Evolutionary conservation across 306 rosid species (phyloP).

Genomic region (Alnus glutinosa): DNA sequence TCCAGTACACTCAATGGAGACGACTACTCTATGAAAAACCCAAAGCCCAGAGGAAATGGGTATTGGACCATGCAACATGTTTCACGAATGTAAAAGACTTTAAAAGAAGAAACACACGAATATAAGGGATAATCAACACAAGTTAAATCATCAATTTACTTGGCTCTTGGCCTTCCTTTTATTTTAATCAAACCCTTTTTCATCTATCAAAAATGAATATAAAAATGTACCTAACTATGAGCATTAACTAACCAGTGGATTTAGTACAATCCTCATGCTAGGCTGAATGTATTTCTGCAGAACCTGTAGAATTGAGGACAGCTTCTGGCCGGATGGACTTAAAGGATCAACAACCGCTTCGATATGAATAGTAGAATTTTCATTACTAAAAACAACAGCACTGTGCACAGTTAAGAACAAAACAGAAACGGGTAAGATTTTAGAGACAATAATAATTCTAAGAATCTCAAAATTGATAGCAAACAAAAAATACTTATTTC

Average conservation of each 20-base stretch:
- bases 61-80: neutral
- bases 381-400: conserved; percentile 72
- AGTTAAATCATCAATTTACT: neutral
- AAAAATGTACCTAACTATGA: conserved; percentile 14
- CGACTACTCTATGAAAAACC: neutral
- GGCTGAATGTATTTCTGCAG: conserved; percentile 82
- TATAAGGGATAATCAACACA: conserved; percentile 1
- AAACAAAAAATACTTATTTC: neutral
- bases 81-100: neutral
- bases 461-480: conserved; percentile 21
- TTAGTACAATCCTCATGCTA: conserved; percentile 93
- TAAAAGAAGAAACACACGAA: neutral
- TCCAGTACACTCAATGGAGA: neutral
- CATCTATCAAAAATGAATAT: conserved; percentile 1
- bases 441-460: conserved; percentile 14
- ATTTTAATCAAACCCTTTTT: neutral
- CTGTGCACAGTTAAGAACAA: conserved; percentile 51
- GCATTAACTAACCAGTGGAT: conserved; percentile 79
- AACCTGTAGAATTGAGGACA: conserved; percentile 82
- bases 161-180: neutral
- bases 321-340: conserved; percentile 87
- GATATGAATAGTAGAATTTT: conserved; percentile 78
- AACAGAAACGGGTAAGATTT: conserved; percentile 22
- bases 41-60: neutral
- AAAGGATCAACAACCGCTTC: conserved; percentile 95